These are phyloP conservation scores for Zangia roseola DNA, from an alignment of 768 basidiomycete genomes.

Conservation along the genomic window DNA sequence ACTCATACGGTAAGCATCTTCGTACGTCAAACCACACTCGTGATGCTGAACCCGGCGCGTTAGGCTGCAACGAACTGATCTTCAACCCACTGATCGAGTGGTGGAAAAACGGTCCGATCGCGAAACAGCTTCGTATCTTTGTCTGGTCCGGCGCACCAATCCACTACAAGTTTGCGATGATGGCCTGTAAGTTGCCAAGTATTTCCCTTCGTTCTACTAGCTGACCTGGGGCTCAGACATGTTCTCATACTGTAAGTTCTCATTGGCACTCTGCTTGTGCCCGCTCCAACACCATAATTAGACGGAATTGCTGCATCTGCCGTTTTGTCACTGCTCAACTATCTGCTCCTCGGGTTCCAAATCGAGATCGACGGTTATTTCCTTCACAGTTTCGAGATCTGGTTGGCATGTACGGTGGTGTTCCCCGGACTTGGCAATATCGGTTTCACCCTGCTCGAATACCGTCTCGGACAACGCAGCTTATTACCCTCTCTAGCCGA, in stretches of 20 bases:
- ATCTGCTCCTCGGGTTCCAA: constrained; percentile 71
- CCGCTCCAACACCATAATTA: constrained; percentile 1
- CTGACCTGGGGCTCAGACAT: constrained; percentile 34
- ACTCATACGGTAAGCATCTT: constrained; percentile 59
- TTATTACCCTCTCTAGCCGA: constrained; percentile 22
- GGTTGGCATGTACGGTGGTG: constrained; percentile 73
- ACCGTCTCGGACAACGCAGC: constrained; percentile 55
- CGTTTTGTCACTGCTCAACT: constrained; percentile 70
- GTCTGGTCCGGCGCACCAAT: constrained; percentile 74
- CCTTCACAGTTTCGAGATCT: constrained; percentile 78
- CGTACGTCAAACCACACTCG: constrained; percentile 5
- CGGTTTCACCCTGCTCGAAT: constrained; percentile 74
- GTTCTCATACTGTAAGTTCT: constrained; percentile 49
- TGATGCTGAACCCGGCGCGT: constrained; percentile 27
- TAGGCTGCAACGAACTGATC: constrained; percentile 53
- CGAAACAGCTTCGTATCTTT: constrained; percentile 73
- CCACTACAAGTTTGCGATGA: constrained; percentile 75
- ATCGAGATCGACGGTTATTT: constrained; percentile 72
- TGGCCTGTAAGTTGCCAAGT: constrained; percentile 41
- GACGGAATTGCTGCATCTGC: constrained; percentile 65
- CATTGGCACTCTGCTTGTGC: not conserved
- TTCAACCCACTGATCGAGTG: constrained; percentile 83
- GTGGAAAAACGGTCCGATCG: constrained; percentile 80
- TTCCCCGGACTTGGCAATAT: constrained; percentile 74
- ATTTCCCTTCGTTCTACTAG: not conserved